Evolutionary conservation across 2,329 filamentous ascomycete genomes (phyloP).

Genomic region (Aspergillus tubingensis): DNA sequence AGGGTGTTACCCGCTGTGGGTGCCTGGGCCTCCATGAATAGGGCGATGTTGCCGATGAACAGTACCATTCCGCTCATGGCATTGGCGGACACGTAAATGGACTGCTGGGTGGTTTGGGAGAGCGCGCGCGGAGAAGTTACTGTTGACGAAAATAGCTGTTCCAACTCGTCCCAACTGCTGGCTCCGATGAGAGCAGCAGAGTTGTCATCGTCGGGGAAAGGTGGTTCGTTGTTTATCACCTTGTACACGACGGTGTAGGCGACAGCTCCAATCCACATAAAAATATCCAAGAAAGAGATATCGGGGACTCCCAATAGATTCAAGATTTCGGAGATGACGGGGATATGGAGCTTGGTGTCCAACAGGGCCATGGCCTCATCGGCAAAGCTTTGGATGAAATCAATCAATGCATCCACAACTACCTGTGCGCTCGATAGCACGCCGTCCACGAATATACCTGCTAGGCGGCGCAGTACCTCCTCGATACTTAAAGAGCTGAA

Average conservation of each 20-base stretch:
- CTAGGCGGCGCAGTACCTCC: background rate
- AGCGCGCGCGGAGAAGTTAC: background rate
- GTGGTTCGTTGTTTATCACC: background rate
- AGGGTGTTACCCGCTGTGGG: background rate
- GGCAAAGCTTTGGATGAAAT: constrained; percentile 1
- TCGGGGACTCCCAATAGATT: constrained; percentile 6
- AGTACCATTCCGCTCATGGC: background rate
- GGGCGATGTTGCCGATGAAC: background rate
- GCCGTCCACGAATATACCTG: background rate
- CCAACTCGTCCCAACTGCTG: background rate
- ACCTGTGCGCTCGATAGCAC: constrained; percentile 4
- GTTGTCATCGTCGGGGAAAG: background rate
- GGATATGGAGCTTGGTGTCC: constrained; percentile 14
- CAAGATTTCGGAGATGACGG: constrained; percentile 13
- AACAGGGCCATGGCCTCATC: constrained; percentile 3
- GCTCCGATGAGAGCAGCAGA: background rate
- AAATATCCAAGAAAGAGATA: constrained; percentile 9
- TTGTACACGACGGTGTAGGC: constrained; percentile 11
- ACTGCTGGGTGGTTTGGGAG: background rate
- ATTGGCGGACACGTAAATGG: background rate
- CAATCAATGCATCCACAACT: constrained; percentile 7
- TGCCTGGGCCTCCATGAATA: background rate
- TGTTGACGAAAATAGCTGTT: background rate
- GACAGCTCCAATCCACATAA: constrained; percentile 9
- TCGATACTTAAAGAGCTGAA: background rate